phyloP scores from a whole-genome alignment of 192 early-diverging fungal genomes.

The Rhizophagus prolifer region DNA sequence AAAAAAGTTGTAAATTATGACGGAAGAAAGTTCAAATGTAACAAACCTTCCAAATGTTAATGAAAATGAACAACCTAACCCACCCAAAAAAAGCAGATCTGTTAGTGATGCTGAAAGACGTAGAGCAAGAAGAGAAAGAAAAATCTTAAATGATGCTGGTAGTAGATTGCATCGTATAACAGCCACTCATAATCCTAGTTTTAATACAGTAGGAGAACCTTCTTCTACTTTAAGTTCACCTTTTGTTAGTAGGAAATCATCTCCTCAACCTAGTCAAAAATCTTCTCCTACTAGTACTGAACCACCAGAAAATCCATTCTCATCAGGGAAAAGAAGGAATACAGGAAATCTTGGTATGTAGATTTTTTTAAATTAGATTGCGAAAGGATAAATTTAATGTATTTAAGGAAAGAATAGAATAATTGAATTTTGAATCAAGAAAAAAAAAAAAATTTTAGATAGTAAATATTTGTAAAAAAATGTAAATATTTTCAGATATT shows the following conservation, averaged over 20 bases:
- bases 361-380: neutral
- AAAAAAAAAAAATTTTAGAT: no score
- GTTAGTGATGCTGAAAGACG: slow-evolving; percentile 17
- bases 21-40: neutral
- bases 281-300: slow-evolving; percentile 22
- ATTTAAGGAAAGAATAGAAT: no score
- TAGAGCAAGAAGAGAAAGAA: neutral
- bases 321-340: slow-evolving; percentile 5
- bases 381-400: neutral
- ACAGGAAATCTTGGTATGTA: slow-evolving; percentile 12
- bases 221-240: neutral
- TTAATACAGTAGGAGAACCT: neutral
- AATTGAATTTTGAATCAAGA: no score
- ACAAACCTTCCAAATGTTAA: neutral
- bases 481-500: no score
- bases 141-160: slow-evolving; percentile 3
- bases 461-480: no score
- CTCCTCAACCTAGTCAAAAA: slow-evolving; percentile 15
- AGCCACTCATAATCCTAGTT: neutral
- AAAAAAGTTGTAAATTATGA: slow-evolving; percentile 1
- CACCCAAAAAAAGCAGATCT: slow-evolving; percentile 9
- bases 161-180: slow-evolving; percentile 7
- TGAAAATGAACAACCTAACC: neutral
- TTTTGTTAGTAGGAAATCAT: neutral
- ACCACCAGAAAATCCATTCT: slow-evolving; percentile 17